Evolutionary conservation across 83 land plant species (phyloP), one percentile per base, ranked within the genome.

Genomic region (Thuja plicata): DNA sequence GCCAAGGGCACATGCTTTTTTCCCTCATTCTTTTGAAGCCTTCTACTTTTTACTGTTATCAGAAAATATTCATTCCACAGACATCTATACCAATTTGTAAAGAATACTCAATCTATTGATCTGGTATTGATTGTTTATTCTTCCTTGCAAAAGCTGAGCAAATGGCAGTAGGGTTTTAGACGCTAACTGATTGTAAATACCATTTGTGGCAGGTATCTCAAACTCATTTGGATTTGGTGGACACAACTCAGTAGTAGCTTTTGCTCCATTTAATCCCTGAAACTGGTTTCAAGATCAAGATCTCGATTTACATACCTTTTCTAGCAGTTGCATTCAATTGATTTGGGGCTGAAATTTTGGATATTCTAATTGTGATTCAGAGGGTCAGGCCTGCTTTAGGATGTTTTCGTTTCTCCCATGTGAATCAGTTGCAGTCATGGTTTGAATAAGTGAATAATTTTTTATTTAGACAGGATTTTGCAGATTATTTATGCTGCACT

Each of bases 211-310:
- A 93, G 94, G 87, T 40, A 93, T 93, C 84, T 93, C 95, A 38
- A 94, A 94, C 90, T 94, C 95, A 60, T 94, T 94, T 73, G 96
- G 96, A 86, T 94, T 94, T 66, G 96, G 96, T n/a, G 96, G 96
- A 15, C 96, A 94, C 91, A 94, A 94, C 87, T 93, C 95, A 32
- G 93, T 93, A 12, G 92, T 94, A 34, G 94, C 89, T 3, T 94
- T 94, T 82, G 92, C 96, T 60, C 92, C 96, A 21, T 94, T 93
- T 95, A 93, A 90, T 88, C 93, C 96, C 12, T 94, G 91, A 93
- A 83, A 83, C 54, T 3, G 11, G 7, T 5, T 48, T 1, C 34
- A 11, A n/a, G 52, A 1, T 46, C 34, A 46, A 30, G 15, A 24
- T 46, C 8, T 46, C 7, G 12, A 48, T n/a, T 41, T 15, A 30